Conservation (phyloP, 31 red algal genomes). For the Endocladia muricata region DNA sequence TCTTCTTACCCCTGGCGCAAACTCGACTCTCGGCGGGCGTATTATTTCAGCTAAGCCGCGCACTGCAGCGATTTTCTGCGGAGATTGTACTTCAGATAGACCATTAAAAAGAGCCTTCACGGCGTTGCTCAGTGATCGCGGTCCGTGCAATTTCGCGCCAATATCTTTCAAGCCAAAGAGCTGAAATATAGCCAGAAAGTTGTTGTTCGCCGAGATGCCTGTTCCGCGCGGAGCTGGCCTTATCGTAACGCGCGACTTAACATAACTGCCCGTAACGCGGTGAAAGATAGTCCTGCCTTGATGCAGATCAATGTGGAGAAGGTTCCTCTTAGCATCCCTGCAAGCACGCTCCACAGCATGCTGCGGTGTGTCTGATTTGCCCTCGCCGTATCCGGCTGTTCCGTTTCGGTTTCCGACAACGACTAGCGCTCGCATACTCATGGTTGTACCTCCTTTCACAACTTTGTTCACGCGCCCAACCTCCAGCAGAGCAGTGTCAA, state of each 20-base stretch:
- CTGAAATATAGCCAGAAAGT: conserved; percentile 76
- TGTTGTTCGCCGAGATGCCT: conserved; percentile 79
- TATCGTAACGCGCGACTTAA: conserved; percentile 64
- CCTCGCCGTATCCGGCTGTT: conserved; percentile 82
- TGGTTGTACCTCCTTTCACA: conserved; percentile 71
- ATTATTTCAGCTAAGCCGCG: conserved; percentile 38
- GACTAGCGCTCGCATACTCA: conserved; percentile 76
- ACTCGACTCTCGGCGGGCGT: neutral
- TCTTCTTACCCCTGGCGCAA: neutral
- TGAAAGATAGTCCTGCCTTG: conserved; percentile 75
- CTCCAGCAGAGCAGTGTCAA: conserved; percentile 84
- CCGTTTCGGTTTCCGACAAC: conserved; percentile 88
- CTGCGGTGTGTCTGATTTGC: conserved; percentile 72
- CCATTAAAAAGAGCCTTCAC: conserved; percentile 91
- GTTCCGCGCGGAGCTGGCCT: conserved; percentile 71
- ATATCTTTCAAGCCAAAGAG: conserved; percentile 86
- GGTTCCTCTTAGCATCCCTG: conserved; percentile 70
- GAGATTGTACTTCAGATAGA: conserved; percentile 45
- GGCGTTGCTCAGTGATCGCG: conserved; percentile 65
- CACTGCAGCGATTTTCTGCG: conserved; percentile 33
- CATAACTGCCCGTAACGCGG: conserved; percentile 52
- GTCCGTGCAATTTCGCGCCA: conserved; percentile 86
- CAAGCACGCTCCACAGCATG: conserved; percentile 84
- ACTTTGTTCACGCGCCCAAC: conserved; percentile 81
- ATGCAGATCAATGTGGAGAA: conserved; percentile 60